Percentiles rank a stretch among this genome's conserved stretches.
Evolutionary conservation across 176 grass and related monocot species (phyloP).

Genomic region (Olyra latifolia): DNA sequence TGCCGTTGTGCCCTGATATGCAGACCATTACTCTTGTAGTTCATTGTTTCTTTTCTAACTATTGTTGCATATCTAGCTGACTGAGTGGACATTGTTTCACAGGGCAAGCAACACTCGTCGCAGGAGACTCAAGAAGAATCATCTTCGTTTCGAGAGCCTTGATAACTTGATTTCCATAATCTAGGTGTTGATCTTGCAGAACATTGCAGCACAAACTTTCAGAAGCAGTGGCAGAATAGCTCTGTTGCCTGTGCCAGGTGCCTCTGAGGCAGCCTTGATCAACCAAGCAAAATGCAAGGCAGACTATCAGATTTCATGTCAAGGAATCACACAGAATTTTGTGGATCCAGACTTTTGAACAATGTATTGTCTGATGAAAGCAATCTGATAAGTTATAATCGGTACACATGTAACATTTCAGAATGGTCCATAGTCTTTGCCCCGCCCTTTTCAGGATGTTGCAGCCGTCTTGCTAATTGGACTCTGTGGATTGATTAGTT

Average conservation of each 20-base stretch:
- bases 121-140: slow-evolving; percentile 79
- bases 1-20: not conserved
- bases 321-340: not conserved
- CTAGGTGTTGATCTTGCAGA: not conserved
- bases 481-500: no score
- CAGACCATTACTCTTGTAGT: not conserved
- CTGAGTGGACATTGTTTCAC: not conserved
- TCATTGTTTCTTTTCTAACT: not conserved
- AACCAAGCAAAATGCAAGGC: not conserved
- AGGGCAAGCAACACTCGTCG: slow-evolving; percentile 69
- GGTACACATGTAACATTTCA: not conserved
- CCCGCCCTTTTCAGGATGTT: not conserved
- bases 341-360: not conserved
- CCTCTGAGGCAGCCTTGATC: not conserved
- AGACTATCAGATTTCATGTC: not conserved
- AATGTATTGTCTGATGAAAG: not conserved
- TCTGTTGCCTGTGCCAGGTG: not conserved
- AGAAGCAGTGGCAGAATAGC: not conserved
- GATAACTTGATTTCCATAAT: slow-evolving; percentile 52
- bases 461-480: not conserved
- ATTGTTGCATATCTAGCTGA: not conserved
- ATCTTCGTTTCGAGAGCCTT: slow-evolving; percentile 36
- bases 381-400: no score
- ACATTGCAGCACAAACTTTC: not conserved
- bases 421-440: not conserved